A percentile compares a stretch with the other conserved stretches of the same genome.
Evolutionary conservation across 345 rosid species (phyloP).

Genomic region (Triadica sebifera): DNA sequence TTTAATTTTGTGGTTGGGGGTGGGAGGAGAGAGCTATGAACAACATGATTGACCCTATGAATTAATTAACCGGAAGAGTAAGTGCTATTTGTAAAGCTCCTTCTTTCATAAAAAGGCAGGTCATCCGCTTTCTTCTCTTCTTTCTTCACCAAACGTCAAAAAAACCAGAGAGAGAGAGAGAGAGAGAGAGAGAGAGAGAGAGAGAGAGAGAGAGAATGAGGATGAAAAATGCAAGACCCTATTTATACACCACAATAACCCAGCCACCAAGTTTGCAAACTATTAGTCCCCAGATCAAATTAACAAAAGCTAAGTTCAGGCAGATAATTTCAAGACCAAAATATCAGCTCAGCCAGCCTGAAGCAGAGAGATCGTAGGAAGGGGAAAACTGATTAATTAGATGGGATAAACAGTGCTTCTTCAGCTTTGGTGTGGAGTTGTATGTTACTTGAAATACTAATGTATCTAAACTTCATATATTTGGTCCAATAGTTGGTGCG

Average conservation of each 20-base stretch:
- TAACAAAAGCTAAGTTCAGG: not conserved
- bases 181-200: too few relatives aligned
- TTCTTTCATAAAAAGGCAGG: not conserved
- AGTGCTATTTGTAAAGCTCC: not conserved
- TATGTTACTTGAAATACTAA: too few relatives aligned
- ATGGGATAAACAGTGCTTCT: not conserved
- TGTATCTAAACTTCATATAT: not conserved
- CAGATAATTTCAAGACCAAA: not conserved
- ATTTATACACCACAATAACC: not conserved
- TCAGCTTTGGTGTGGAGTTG: not conserved
- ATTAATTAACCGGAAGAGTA: not conserved
- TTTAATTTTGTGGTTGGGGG: not conserved
- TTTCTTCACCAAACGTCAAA: not conserved
- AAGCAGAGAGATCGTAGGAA: not conserved
- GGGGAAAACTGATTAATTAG: not conserved
- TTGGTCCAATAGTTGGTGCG: not conserved
- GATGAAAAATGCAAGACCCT: not conserved
- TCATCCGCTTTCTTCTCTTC: not conserved
- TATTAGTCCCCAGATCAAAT: not conserved
- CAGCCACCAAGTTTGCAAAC: not conserved
- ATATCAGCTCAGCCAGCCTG: not conserved
- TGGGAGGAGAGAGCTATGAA: not conserved
- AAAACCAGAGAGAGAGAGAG: not conserved
- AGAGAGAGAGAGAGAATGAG: not conserved
- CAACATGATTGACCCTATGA: not conserved